Base-by-base conservation (phyloP, 768 basidiomycete genomes). In the Tricholoma furcatifolium region DNA sequence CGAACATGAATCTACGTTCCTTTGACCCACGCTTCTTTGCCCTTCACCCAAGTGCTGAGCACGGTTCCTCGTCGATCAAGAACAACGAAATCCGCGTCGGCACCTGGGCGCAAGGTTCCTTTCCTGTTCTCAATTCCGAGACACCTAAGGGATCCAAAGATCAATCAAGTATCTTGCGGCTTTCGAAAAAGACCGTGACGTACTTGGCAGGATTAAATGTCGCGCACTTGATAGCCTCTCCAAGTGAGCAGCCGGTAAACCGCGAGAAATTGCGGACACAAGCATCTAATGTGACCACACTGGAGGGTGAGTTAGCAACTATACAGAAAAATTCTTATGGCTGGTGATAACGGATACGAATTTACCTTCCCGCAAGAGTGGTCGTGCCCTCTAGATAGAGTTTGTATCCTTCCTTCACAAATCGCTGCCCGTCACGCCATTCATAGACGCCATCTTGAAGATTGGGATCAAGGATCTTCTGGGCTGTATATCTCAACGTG, bases 311-410 rank as follows among this genome's bases (percentile, higher is more conserved):
- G 32, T 40, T 11, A 38, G 49, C 52, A 12, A 20, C 32, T 30
- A 51, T 24, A 45, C 30, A 14, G 30, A 56, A 12, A 41, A 23
- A 15, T 15, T 8, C 47, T 8, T 10, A 43, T 20, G 18, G 2
- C 9, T 34, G 11, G 27, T 32, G 6, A 21, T 46, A 9, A 52
- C 47, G 30, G 35, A 12, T 10, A 12, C 38, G 23, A 47, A 50
- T 77, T 47, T 44, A 89, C 90, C 89, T 91, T 65, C 93, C 93
- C 1, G 93, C 93, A 50, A 96, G 83, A 1, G 93, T 95, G 54
- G 84, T 78, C 1, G 92, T 94, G 18, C 90, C 92, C 63, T 90
- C 90, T 11, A 96, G 71, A 65, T 85, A 90, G 34, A 96, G 79
- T 64, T 79, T 85, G 56, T 86, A 80, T 8, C 92, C 93, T 54